Evolutionary conservation across 805 yeast genomes (phyloP).

Genomic region (Citeromyces nyonsensis): DNA sequence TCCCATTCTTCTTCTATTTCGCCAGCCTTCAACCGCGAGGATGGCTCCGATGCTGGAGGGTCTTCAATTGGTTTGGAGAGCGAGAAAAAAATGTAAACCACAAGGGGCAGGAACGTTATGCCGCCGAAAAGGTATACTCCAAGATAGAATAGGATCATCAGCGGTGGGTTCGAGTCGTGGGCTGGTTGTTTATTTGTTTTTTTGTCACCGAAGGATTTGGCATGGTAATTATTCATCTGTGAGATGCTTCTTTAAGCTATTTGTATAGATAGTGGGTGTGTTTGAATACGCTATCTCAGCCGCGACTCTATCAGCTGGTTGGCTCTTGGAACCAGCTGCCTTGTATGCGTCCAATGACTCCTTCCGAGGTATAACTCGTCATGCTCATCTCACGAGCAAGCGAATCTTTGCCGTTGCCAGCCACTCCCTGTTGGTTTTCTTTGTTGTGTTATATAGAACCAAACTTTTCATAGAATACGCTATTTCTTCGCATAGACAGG

Average conservation of each 20-base stretch:
- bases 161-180: no score
- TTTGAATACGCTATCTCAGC: no score
- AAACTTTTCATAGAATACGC: conserved; percentile 30
- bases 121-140: conserved; percentile 64
- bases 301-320: no score
- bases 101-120: conserved; percentile 57
- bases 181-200: no score
- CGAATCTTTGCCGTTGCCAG: conserved; percentile 52
- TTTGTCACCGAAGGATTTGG: no score
- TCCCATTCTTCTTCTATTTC: conserved; percentile 43
- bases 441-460: conserved; percentile 47
- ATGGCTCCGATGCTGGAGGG: conserved; percentile 11
- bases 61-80: conserved; percentile 17
- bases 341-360: conserved; percentile 1
- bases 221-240: no score
- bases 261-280: no score
- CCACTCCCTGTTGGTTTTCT: conserved; percentile 62
- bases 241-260: no score
- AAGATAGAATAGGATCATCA: conserved; percentile 7
- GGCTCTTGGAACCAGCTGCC: neutral
- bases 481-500: conserved; percentile 31
- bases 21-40: conserved; percentile 32
- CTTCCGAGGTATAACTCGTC: conserved; percentile 1
- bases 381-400: conserved; percentile 19
- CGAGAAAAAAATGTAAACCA: conserved; percentile 22